Evolutionary conservation across 495 filamentous ascomycete species (phyloP).

Genomic region (Trichoderma gamsii): DNA sequence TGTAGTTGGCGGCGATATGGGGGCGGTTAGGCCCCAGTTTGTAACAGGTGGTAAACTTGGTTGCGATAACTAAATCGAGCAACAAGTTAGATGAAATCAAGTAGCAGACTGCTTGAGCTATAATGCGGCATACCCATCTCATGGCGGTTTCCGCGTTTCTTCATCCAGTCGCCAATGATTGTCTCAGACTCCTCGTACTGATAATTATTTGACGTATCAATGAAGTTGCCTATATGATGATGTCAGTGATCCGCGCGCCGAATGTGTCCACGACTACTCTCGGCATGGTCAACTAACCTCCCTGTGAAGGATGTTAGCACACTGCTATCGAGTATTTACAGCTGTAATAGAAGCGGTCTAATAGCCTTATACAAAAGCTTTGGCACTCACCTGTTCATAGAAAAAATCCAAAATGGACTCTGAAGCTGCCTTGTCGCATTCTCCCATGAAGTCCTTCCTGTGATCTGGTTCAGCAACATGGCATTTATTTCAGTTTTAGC

Average conservation of each 20-base stretch:
- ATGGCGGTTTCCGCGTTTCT: slow-evolving; percentile 33
- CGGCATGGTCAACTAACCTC: neutral
- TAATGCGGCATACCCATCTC: slow-evolving; percentile 30
- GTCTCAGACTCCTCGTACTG: slow-evolving; percentile 61
- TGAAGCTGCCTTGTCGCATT: slow-evolving; percentile 54
- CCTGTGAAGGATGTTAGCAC: neutral
- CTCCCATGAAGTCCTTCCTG: slow-evolving; percentile 46
- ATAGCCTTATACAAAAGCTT: neutral
- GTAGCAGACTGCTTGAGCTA: slow-evolving; percentile 6
- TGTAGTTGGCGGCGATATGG: slow-evolving; percentile 50
- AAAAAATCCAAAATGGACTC: slow-evolving; percentile 63
- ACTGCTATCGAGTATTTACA: neutral
- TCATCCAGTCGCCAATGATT: slow-evolving; percentile 77
- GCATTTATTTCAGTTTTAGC: neutral
- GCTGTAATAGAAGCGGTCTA: neutral
- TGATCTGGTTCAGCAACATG: neutral
- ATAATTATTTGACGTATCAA: slow-evolving; percentile 70
- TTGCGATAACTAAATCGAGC: slow-evolving; percentile 51
- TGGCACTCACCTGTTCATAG: slow-evolving; percentile 43
- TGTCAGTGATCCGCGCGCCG: neutral
- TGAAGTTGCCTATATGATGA: slow-evolving; percentile 57
- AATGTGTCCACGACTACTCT: neutral
- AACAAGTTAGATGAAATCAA: neutral
- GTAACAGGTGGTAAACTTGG: slow-evolving; percentile 58
- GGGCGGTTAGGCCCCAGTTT: slow-evolving; percentile 29